Evolutionary conservation across 345 rosid species (phyloP).

Genomic region (Linum usitatissimum): DNA sequence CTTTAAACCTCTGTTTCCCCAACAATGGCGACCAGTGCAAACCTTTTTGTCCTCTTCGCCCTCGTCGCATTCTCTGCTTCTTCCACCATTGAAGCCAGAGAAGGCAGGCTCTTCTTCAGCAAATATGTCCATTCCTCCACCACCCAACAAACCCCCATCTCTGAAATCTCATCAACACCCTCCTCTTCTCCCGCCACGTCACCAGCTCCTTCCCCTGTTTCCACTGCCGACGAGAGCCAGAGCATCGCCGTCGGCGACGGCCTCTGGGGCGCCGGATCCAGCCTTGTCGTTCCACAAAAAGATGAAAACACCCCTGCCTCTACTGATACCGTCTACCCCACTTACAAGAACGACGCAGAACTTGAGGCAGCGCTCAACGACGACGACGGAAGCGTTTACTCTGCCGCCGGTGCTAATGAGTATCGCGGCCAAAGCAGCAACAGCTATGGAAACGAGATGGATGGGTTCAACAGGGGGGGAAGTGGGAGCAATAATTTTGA

Average conservation of each 20-base stretch:
- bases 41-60: neutral
- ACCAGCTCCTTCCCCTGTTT: constrained; percentile 7
- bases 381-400: constrained; percentile 4
- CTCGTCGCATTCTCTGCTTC: neutral
- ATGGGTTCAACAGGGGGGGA: no score
- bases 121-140: neutral
- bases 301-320: constrained; percentile 15
- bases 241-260: constrained; percentile 21
- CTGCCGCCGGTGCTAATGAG: neutral
- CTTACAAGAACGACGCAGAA: constrained; percentile 14
- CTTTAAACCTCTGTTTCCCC: neutral
- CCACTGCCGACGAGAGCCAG: constrained; percentile 15
- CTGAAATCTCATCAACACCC: neutral
- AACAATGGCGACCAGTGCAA: neutral
- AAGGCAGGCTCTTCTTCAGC: neutral
- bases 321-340: neutral
- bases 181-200: neutral
- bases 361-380: constrained; percentile 31
- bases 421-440: no score
- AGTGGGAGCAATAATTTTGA: no score
- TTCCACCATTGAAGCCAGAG: neutral
- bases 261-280: constrained; percentile 34
- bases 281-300: constrained; percentile 23
- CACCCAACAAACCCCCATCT: neutral
- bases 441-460: no score